Percentiles rank a stretch among this genome's conserved stretches.
phyloP scores from a whole-genome alignment of 2,329 filamentous ascomycete species.

The Claviceps lovelessii region DNA sequence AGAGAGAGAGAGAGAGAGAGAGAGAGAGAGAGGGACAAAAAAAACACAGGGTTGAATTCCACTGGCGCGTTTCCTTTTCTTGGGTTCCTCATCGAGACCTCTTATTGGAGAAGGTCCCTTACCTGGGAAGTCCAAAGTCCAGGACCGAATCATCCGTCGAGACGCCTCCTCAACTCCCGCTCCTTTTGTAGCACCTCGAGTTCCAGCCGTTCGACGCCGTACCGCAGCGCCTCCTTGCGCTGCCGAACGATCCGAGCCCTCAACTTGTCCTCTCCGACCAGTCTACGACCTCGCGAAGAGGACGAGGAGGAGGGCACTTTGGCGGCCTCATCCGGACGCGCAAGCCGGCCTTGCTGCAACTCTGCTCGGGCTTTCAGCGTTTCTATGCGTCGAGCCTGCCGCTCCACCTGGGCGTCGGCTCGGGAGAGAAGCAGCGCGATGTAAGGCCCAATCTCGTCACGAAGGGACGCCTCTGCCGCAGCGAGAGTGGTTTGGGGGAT shows the following conservation, averaged over 20 bases:
- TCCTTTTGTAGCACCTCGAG: slow-evolving; percentile 70
- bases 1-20: too few species aligned
- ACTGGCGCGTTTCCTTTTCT: neutral
- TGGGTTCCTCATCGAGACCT: too few species aligned
- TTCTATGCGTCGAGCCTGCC: slow-evolving; percentile 69
- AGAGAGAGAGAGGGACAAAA: too few species aligned
- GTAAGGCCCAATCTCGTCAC: slow-evolving; percentile 81
- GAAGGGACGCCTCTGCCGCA: slow-evolving; percentile 67
- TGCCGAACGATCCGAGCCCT: slow-evolving; percentile 50
- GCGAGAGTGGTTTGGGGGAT: slow-evolving; percentile 73
- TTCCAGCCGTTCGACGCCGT: slow-evolving; percentile 74
- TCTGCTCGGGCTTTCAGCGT: slow-evolving; percentile 70
- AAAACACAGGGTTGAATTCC: too few species aligned
- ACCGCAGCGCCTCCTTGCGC: slow-evolving; percentile 73
- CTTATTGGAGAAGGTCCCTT: too few species aligned
- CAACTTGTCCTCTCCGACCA: slow-evolving; percentile 40
- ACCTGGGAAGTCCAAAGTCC: neutral
- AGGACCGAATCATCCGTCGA: slow-evolving; percentile 22
- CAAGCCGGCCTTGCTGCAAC: slow-evolving; percentile 59
- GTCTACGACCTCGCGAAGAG: slow-evolving; percentile 14
- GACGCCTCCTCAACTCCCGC: slow-evolving; percentile 39
- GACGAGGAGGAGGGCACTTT: slow-evolving; percentile 3
- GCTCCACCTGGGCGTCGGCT: slow-evolving; percentile 71
- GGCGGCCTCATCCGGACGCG: slow-evolving; percentile 13
- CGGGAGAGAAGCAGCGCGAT: slow-evolving; percentile 65